phyloP scores from a whole-genome alignment of 2,329 filamentous ascomycete species.

The Neonectria coccinea region DNA sequence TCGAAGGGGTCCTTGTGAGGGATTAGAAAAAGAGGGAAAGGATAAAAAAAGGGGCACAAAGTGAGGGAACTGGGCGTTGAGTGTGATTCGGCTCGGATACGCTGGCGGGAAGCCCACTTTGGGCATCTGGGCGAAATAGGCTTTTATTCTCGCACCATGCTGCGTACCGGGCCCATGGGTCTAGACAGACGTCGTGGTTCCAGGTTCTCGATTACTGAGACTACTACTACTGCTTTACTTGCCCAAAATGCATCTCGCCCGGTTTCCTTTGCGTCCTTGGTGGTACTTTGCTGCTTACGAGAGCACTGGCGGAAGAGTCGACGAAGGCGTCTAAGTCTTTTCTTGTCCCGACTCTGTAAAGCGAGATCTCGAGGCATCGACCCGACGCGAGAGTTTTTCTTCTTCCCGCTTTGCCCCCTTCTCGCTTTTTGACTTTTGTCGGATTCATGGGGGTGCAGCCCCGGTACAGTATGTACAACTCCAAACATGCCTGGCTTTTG shows the following conservation, averaged over 20 bases:
- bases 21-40: not conserved
- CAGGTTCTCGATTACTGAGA: not conserved
- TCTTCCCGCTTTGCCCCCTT: not conserved
- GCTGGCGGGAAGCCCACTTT: conserved; percentile 1
- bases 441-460: not conserved
- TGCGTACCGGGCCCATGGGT: not conserved
- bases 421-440: not conserved
- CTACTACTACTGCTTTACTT: not conserved
- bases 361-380: not conserved
- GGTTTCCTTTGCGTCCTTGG: not conserved
- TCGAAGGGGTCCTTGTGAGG: conserved; percentile 3
- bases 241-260: not conserved
- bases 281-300: not conserved
- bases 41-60: not conserved
- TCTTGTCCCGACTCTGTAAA: too few relatives aligned
- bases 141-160: conserved; percentile 5
- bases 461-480: not conserved
- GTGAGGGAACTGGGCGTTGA: not conserved
- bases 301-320: not conserved
- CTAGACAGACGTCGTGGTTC: not conserved
- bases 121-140: not conserved
- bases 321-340: not conserved
- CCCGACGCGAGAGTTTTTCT: not conserved
- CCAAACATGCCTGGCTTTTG: not conserved
- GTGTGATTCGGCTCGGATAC: conserved; percentile 2